phyloP scores from a whole-genome alignment of 352 stramenopile genomes.

The Pseudoperonospora humuli region DNA sequence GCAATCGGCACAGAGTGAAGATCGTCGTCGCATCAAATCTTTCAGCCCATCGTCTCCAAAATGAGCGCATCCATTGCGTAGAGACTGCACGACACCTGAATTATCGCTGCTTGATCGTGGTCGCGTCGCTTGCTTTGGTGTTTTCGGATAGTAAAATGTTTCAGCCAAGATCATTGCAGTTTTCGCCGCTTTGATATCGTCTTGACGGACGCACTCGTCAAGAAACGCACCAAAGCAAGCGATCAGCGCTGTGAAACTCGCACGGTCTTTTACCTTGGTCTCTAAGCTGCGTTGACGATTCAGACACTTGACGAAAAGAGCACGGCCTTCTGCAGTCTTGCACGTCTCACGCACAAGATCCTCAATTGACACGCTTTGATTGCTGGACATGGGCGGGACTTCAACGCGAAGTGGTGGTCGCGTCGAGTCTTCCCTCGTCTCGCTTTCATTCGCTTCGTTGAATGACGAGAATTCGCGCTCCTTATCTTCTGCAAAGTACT shows the following conservation, averaged over 20 bases:
- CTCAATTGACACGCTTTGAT: constrained; percentile 6
- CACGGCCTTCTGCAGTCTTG: constrained; percentile 39
- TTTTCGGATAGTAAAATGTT: constrained; percentile 59
- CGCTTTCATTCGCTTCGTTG: constrained; percentile 5
- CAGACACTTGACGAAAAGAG: constrained; percentile 72
- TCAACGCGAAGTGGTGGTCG: constrained; percentile 2
- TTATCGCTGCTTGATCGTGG: not conserved
- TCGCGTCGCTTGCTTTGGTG: not conserved
- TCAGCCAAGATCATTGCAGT: constrained; percentile 84
- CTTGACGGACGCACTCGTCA: constrained; percentile 61
- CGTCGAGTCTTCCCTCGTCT: constrained; percentile 2
- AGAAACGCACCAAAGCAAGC: constrained; percentile 68
- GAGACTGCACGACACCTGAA: not conserved
- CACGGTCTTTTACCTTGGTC: constrained; percentile 54
- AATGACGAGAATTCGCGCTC: not conserved
- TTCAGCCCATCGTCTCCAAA: constrained; percentile 3
- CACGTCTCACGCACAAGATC: constrained; percentile 22
- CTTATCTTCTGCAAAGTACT: constrained; percentile 40
- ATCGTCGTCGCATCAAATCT: constrained; percentile 6
- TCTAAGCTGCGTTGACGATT: constrained; percentile 77
- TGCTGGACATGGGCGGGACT: constrained; percentile 1
- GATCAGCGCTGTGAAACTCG: constrained; percentile 54
- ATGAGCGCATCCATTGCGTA: constrained; percentile 8
- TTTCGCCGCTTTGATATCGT: constrained; percentile 80
- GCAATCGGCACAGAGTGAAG: constrained; percentile 16